Percentiles rank a stretch among this genome's conserved stretches.
Conservation (phyloP, 805 yeast genomes). For the Hanseniaspora nectarophila region DNA sequence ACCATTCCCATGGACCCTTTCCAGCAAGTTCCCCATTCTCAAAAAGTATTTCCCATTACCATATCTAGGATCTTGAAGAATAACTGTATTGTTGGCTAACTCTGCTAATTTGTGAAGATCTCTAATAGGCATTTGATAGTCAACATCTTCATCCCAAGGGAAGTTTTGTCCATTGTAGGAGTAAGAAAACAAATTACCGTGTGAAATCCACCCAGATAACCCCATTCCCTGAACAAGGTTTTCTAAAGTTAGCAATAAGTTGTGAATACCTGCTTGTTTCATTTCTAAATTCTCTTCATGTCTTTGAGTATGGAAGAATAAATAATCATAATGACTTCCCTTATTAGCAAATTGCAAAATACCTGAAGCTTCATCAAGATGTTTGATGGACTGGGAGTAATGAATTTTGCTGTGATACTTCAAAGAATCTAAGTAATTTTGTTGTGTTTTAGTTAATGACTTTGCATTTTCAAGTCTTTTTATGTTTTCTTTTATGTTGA, state of each 20-base stretch:
- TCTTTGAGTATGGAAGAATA: slow-evolving; percentile 43
- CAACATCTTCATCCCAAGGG: slow-evolving; percentile 61
- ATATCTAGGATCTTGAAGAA: slow-evolving; percentile 37
- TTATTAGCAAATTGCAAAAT: slow-evolving; percentile 19
- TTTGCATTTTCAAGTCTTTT: slow-evolving; percentile 21
- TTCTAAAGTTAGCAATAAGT: slow-evolving; percentile 41
- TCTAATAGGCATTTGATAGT: slow-evolving; percentile 47
- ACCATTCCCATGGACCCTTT: slow-evolving; percentile 47
- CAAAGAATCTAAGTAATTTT: slow-evolving; percentile 29
- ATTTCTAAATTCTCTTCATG: slow-evolving; percentile 30
- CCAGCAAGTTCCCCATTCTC: slow-evolving; percentile 42
- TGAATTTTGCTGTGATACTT: slow-evolving; percentile 24
- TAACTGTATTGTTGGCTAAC: slow-evolving; percentile 32
- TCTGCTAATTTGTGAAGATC: slow-evolving; percentile 38
- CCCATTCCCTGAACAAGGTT: slow-evolving; percentile 37
- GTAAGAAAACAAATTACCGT: slow-evolving; percentile 54
- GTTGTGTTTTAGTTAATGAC: slow-evolving; percentile 21
- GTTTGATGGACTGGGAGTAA: slow-evolving; percentile 31
- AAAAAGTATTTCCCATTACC: slow-evolving; percentile 48
- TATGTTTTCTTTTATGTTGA: slow-evolving; percentile 22
- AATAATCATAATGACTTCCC: slow-evolving; percentile 42
- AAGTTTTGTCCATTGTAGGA: slow-evolving; percentile 49
- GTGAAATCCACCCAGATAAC: slow-evolving; percentile 49
- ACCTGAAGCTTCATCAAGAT: slow-evolving; percentile 26
- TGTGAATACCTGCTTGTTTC: slow-evolving; percentile 28